Evolutionary conservation across 163 green algal genomes (phyloP).

Genomic region (Chlamydomonas reinhardtii): DNA sequence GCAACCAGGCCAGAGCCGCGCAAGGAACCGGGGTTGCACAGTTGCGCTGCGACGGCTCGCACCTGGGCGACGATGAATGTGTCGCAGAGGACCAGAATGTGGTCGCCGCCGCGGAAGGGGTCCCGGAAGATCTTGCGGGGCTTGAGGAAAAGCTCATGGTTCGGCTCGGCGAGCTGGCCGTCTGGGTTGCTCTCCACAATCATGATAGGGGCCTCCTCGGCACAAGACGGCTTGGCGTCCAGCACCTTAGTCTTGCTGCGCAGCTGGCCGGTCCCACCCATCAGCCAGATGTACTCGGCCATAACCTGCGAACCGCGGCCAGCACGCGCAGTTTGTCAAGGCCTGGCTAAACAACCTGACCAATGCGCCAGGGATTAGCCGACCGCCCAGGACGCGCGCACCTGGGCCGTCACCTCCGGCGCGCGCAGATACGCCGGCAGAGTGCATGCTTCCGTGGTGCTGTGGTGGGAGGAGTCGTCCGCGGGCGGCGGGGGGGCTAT

Average conservation of each 20-base stretch:
- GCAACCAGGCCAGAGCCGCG: no score
- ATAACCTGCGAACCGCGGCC: constrained; percentile 53
- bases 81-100: constrained; percentile 72
- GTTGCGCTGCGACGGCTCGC: no score
- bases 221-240: constrained; percentile 47
- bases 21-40: no score
- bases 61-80: constrained; percentile 21
- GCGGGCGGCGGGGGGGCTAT: not conserved
- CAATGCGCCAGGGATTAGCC: no score
- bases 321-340: no score
- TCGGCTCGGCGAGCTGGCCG: constrained; percentile 43
- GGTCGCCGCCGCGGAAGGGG: constrained; percentile 59
- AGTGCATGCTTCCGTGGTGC: constrained; percentile 8
- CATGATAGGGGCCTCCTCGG: constrained; percentile 60
- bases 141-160: constrained; percentile 62
- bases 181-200: constrained; percentile 51
- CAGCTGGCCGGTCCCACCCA: constrained; percentile 45
- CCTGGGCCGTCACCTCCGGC: constrained; percentile 40
- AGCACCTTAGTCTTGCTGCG: constrained; percentile 61
- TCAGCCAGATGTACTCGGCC: constrained; percentile 67
- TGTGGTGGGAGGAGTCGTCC: constrained; percentile 43
- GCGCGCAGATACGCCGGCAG: constrained; percentile 37
- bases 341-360: no score
- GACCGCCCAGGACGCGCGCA: not conserved
- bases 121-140: constrained; percentile 64